A percentile compares a stretch with the other conserved stretches of the same genome.
These are phyloP conservation scores for Irpex sp. DNA, from an alignment of 1,284 basidiomycete genomes.

Conservation along the genomic window DNA sequence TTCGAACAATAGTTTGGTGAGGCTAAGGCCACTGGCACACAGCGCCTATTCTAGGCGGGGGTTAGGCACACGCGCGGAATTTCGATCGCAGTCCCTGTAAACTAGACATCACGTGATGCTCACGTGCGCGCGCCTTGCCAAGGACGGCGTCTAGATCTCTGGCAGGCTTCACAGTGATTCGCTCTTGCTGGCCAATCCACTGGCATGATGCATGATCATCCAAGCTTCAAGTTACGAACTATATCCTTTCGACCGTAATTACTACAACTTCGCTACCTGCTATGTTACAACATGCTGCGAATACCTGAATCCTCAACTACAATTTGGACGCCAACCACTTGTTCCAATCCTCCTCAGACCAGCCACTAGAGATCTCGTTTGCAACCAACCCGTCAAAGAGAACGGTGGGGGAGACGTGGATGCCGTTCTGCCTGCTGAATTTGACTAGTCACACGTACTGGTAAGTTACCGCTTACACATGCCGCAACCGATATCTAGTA, in stretches of 20 bases:
- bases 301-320: not conserved
- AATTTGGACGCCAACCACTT: conserved; percentile 74
- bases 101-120: conserved; percentile 5
- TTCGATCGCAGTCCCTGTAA: not conserved
- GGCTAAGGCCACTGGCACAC: not conserved
- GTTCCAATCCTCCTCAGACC: conserved; percentile 81
- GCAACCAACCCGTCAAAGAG: conserved; percentile 84
- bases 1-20: not conserved
- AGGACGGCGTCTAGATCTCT: too few relatives aligned
- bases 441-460: conserved; percentile 50
- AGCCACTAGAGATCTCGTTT: conserved; percentile 76
- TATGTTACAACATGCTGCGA: not conserved
- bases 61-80: not conserved
- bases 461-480: not conserved
- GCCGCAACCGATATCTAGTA: not conserved
- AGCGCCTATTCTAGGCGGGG: not conserved
- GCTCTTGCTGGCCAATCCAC: too few relatives aligned
- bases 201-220: too few relatives aligned
- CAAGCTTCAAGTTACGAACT: too few relatives aligned
- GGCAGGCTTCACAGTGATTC: too few relatives aligned
- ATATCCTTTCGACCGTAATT: too few relatives aligned
- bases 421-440: conserved; percentile 84
- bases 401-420: conserved; percentile 89
- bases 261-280: not conserved
- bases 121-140: conserved; percentile 6